A percentile compares a stretch with the other conserved stretches of the same genome.
These are phyloP conservation scores for Pholiota microspora DNA, from an alignment of 768 basidiomycete genomes.

Conservation along the genomic window DNA sequence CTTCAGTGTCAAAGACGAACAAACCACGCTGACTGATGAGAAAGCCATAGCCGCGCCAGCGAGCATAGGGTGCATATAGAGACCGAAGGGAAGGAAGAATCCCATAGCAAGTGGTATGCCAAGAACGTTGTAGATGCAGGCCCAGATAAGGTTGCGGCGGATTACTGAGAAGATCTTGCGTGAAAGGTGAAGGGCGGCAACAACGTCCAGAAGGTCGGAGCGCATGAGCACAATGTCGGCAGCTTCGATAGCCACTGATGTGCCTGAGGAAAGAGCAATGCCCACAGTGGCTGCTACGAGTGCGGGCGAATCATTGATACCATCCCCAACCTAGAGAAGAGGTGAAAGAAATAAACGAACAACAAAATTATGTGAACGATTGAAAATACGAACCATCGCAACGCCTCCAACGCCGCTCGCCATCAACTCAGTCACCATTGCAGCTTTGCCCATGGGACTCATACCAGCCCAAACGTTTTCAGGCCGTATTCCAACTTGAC, in stretches of 20 bases:
- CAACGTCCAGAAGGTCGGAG: slow-evolving; percentile 94
- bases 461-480: slow-evolving; percentile 89
- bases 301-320: slow-evolving; percentile 98
- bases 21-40: slow-evolving; percentile 93
- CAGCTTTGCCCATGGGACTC: slow-evolving; percentile 95
- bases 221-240: slow-evolving; percentile 98
- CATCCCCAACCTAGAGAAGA: slow-evolving; percentile 82
- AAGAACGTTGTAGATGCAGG: slow-evolving; percentile 89
- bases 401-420: slow-evolving; percentile 69
- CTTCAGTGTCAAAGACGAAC: slow-evolving; percentile 80
- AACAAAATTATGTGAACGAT: background rate
- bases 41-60: slow-evolving; percentile 99
- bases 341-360: slow-evolving; percentile 3
- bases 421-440: slow-evolving; percentile 78
- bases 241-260: slow-evolving; percentile 96
- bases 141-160: slow-evolving; percentile 92
- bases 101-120: slow-evolving; percentile 99
- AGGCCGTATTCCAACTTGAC: slow-evolving; percentile 81
- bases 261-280: slow-evolving; percentile 93
- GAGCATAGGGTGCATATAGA: slow-evolving; percentile 97
- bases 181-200: slow-evolving; percentile 92
- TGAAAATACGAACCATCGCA: slow-evolving; percentile 71
- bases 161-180: slow-evolving; percentile 87
- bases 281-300: slow-evolving; percentile 95
- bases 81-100: slow-evolving; percentile 84